Conservation (phyloP, 352 stramenopile genomes). For the Phytophthora hibernalis region DNA sequence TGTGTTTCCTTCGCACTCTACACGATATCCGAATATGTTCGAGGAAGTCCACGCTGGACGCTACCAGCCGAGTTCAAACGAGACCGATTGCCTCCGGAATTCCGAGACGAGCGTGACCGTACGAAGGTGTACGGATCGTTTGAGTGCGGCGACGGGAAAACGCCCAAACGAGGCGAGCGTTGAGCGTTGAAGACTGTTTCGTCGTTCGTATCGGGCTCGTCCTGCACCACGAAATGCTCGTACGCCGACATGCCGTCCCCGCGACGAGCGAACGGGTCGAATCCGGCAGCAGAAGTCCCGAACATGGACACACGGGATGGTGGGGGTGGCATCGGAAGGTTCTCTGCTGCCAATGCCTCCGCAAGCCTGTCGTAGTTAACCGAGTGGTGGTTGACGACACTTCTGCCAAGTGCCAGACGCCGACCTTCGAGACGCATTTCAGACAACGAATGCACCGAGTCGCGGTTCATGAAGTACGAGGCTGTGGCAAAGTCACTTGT, state of each 20-base stretch:
- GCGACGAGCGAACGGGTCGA: slow-evolving; percentile 61
- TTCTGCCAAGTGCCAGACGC: slow-evolving; percentile 50
- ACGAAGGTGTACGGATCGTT: slow-evolving; percentile 27
- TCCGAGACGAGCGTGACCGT: slow-evolving; percentile 23
- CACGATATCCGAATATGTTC: slow-evolving; percentile 30
- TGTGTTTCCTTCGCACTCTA: neutral
- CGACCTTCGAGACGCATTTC: slow-evolving; percentile 51
- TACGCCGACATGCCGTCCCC: slow-evolving; percentile 54
- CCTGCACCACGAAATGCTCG: slow-evolving; percentile 69
- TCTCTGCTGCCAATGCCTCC: slow-evolving; percentile 45
- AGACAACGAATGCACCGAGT: slow-evolving; percentile 44
- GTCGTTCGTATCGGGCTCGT: slow-evolving; percentile 42
- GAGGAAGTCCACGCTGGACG: slow-evolving; percentile 14
- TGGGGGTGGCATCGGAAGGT: slow-evolving; percentile 54
- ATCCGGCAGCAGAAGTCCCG: slow-evolving; percentile 53
- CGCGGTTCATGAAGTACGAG: slow-evolving; percentile 58
- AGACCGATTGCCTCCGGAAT: slow-evolving; percentile 14
- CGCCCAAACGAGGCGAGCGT: slow-evolving; percentile 35
- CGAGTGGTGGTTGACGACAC: slow-evolving; percentile 73
- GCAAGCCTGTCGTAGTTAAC: slow-evolving; percentile 61
- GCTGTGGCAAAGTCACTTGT: slow-evolving; percentile 55
- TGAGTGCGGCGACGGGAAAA: slow-evolving; percentile 26
- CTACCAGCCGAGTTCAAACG: slow-evolving; percentile 10
- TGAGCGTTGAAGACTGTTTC: slow-evolving; percentile 56
- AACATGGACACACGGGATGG: slow-evolving; percentile 78